Conservation (phyloP, 2,329 filamentous ascomycete genomes). For the Colletotrichum caudatum region DNA sequence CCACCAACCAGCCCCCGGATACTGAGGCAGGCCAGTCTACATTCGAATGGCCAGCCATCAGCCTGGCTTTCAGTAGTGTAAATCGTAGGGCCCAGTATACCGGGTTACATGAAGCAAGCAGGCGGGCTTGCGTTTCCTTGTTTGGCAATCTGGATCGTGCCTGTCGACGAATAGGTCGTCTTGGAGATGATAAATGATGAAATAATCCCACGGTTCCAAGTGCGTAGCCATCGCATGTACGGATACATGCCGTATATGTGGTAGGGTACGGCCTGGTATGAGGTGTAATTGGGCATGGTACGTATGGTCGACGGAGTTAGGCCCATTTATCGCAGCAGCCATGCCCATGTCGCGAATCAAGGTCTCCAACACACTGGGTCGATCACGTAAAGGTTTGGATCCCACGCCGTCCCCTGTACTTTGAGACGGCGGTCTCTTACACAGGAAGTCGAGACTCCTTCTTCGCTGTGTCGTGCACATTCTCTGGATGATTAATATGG, state of each 20-base stretch:
- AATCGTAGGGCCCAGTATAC: background rate
- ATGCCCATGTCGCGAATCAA: conserved; percentile 28
- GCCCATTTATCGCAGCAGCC: conserved; percentile 21
- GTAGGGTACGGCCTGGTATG: background rate
- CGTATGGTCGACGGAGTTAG: conserved; percentile 13
- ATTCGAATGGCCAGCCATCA: conserved; percentile 1
- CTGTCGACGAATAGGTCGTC: conserved; percentile 8
- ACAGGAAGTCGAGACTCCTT: conserved; percentile 16
- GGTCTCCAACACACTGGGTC: conserved; percentile 40
- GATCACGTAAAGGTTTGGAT: conserved; percentile 40
- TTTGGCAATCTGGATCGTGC: conserved; percentile 34
- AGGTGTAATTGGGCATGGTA: conserved; percentile 3
- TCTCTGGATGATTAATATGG: conserved; percentile 7
- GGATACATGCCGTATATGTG: background rate
- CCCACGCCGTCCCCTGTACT: conserved; percentile 35
- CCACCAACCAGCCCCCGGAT: conserved; percentile 12
- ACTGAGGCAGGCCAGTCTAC: conserved; percentile 1
- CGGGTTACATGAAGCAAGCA: conserved; percentile 24
- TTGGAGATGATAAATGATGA: conserved; percentile 36
- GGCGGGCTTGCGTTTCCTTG: conserved; percentile 20
- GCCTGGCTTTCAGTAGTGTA: conserved; percentile 14
- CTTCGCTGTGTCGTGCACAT: conserved; percentile 1
- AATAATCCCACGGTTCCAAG: conserved; percentile 13
- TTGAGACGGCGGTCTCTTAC: conserved; percentile 20
- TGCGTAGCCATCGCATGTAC: conserved; percentile 25